Evolutionary conservation across 2,329 filamentous ascomycete genomes (phyloP).

Genomic region (Furcasterigmium furcatum): DNA sequence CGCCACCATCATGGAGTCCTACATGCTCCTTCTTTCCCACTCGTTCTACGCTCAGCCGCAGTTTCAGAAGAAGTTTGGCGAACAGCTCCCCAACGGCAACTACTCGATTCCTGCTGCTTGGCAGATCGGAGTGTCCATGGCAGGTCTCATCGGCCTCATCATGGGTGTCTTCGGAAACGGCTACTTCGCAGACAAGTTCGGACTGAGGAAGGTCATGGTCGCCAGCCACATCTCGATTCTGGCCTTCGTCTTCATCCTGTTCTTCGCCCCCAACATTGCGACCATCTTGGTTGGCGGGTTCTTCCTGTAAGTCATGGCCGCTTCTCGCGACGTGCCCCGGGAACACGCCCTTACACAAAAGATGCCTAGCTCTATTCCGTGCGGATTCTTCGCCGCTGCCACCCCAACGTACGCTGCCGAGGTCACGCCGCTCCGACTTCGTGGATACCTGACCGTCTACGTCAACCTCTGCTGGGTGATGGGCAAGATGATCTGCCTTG

Average conservation of each 20-base stretch:
- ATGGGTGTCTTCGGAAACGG: slow-evolving; percentile 34
- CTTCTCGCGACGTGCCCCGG: too few relatives aligned
- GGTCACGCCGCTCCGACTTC: slow-evolving; percentile 33
- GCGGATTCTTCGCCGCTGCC: slow-evolving; percentile 40
- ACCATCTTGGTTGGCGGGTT: slow-evolving; percentile 39
- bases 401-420: slow-evolving; percentile 39
- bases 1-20: slow-evolving; percentile 47
- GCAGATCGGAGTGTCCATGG: slow-evolving; percentile 37
- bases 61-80: slow-evolving; percentile 27
- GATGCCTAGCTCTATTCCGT: slow-evolving; percentile 26
- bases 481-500: slow-evolving; percentile 35
- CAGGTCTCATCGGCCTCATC: slow-evolving; percentile 24
- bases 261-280: slow-evolving; percentile 40
- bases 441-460: slow-evolving; percentile 36
- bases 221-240: slow-evolving; percentile 31
- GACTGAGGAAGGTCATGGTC: slow-evolving; percentile 40
- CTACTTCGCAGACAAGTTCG: slow-evolving; percentile 33
- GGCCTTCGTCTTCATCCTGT: slow-evolving; percentile 41
- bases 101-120: slow-evolving; percentile 35
- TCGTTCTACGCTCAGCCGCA: slow-evolving; percentile 32
- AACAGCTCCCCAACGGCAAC: slow-evolving; percentile 14
- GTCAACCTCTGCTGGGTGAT: slow-evolving; percentile 39
- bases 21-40: slow-evolving; percentile 24
- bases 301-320: slow-evolving; percentile 33
- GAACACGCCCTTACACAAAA: too few relatives aligned